phyloP scores from a whole-genome alignment of 2,329 filamentous ascomycete genomes.

The Beauveria sp. region DNA sequence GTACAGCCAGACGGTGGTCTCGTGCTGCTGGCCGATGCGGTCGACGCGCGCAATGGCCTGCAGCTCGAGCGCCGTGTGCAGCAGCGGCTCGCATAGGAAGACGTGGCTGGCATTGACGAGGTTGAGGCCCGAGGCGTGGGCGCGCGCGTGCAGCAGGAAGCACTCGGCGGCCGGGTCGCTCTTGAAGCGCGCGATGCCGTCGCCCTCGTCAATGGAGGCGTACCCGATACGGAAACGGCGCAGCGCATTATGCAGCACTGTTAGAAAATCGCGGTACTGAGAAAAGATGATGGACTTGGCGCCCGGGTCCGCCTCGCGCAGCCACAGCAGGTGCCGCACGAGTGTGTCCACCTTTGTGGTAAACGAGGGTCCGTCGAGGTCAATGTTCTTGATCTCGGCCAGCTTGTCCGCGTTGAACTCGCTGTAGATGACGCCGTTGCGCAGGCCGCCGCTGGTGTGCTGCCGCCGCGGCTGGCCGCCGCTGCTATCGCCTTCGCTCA shows the following conservation, averaged over 20 bases:
- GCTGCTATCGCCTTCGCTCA: slow-evolving; percentile 25
- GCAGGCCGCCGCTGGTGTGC: slow-evolving; percentile 43
- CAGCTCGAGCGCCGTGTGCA: slow-evolving; percentile 88
- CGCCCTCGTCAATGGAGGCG: slow-evolving; percentile 58
- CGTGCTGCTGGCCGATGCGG: slow-evolving; percentile 79
- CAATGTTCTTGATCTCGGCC: slow-evolving; percentile 72
- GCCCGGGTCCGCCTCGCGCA: slow-evolving; percentile 74
- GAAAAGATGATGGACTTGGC: slow-evolving; percentile 93
- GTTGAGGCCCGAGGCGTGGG: slow-evolving; percentile 82
- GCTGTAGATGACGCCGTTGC: slow-evolving; percentile 59
- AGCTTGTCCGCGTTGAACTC: slow-evolving; percentile 65
- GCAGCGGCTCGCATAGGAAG: slow-evolving; percentile 85
- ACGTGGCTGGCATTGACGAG: slow-evolving; percentile 90
- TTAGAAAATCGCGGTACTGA: slow-evolving; percentile 74
- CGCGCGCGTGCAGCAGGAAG: slow-evolving; percentile 82
- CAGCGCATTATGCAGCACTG: slow-evolving; percentile 65
- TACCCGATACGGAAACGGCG: slow-evolving; percentile 63
- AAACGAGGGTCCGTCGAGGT: slow-evolving; percentile 65
- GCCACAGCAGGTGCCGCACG: slow-evolving; percentile 74
- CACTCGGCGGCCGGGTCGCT: slow-evolving; percentile 66
- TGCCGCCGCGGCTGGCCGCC: slow-evolving; percentile 14
- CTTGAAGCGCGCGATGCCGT: slow-evolving; percentile 71
- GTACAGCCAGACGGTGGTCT: slow-evolving; percentile 94
- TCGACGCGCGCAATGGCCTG: slow-evolving; percentile 94
- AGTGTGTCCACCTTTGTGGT: slow-evolving; percentile 87